Conservation (phyloP, 768 basidiomycete species). For the Tephrocybe sp. region DNA sequence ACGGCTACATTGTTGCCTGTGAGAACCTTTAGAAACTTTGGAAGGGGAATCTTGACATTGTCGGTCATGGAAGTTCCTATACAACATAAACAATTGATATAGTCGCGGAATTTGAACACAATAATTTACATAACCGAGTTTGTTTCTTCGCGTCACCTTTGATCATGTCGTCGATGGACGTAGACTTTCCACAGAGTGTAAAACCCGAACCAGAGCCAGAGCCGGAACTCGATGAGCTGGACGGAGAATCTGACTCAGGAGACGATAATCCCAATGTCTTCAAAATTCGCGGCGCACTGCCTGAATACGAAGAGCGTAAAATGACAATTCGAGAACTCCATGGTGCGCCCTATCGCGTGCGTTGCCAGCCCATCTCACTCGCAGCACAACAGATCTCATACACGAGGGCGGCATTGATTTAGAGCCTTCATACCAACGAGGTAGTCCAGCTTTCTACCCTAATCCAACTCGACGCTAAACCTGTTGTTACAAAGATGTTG, state of each 20-base stretch:
- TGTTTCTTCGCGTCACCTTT: conserved; percentile 11
- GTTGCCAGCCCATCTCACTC: too few species aligned
- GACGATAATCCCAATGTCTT: conserved; percentile 39
- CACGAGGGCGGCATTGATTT: conserved; percentile 71
- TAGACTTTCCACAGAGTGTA: conserved; percentile 5
- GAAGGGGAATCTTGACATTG: conserved; percentile 54
- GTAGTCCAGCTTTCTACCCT: conserved; percentile 33
- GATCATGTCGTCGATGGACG: conserved; percentile 8
- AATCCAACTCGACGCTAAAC: not conserved
- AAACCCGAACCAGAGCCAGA: conserved; percentile 14
- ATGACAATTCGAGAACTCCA: conserved; percentile 46
- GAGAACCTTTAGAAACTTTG: conserved; percentile 65
- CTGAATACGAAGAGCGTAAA: conserved; percentile 37
- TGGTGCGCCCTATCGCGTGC: conserved; percentile 30
- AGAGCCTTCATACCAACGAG: conserved; percentile 71
- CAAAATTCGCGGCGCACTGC: conserved; percentile 39
- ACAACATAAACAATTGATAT: too few species aligned
- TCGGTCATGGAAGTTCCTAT: too few species aligned
- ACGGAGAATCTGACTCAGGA: conserved; percentile 41
- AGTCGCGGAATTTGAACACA: too few species aligned
- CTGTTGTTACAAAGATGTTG: conserved; percentile 52
- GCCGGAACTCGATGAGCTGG: conserved; percentile 40
- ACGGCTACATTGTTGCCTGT: conserved; percentile 56
- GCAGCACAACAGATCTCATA: conserved; percentile 46
- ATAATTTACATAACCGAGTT: not conserved